phyloP scores from a whole-genome alignment of 306 rosid species.

The Gastrolobium bilobum region DNA sequence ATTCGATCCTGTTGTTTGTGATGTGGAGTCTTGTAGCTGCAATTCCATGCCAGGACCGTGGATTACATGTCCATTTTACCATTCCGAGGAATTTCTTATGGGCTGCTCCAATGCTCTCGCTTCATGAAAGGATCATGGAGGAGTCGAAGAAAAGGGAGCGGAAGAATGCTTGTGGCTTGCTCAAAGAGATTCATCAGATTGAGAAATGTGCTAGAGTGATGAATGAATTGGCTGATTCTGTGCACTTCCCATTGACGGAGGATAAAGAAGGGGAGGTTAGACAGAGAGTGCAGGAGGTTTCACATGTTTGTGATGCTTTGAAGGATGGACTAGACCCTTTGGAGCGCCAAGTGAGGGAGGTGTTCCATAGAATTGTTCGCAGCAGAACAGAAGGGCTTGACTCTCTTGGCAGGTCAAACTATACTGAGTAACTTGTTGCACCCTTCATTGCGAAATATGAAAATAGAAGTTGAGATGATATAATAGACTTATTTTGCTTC shows the following conservation, averaged over 20 bases:
- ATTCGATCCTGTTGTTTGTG: slow-evolving; percentile 72
- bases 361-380: slow-evolving; percentile 80
- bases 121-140: slow-evolving; percentile 81
- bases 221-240: slow-evolving; percentile 78
- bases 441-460: slow-evolving; percentile 8
- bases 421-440: slow-evolving; percentile 49
- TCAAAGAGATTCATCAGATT: slow-evolving; percentile 83
- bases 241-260: slow-evolving; percentile 73
- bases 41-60: slow-evolving; percentile 98
- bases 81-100: slow-evolving; percentile 70
- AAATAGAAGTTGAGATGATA: slow-evolving; percentile 38
- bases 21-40: slow-evolving; percentile 98
- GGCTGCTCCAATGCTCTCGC: slow-evolving; percentile 72
- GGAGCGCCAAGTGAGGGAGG: slow-evolving; percentile 92
- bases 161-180: slow-evolving; percentile 78
- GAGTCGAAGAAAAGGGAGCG: slow-evolving; percentile 87
- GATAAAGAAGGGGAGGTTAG: slow-evolving; percentile 81
- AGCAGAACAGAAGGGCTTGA: slow-evolving; percentile 82
- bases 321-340: slow-evolving; percentile 82
- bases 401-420: slow-evolving; percentile 61
- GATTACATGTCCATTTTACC: slow-evolving; percentile 78
- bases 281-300: slow-evolving; percentile 74
- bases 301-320: slow-evolving; percentile 62
- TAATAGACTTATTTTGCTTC: slow-evolving; percentile 43
- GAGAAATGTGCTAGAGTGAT: slow-evolving; percentile 75